Evolutionary conservation across 305 asterid species (phyloP), one percentile per base, ranked within the genome.

Genomic region (Rubia occidens): DNA sequence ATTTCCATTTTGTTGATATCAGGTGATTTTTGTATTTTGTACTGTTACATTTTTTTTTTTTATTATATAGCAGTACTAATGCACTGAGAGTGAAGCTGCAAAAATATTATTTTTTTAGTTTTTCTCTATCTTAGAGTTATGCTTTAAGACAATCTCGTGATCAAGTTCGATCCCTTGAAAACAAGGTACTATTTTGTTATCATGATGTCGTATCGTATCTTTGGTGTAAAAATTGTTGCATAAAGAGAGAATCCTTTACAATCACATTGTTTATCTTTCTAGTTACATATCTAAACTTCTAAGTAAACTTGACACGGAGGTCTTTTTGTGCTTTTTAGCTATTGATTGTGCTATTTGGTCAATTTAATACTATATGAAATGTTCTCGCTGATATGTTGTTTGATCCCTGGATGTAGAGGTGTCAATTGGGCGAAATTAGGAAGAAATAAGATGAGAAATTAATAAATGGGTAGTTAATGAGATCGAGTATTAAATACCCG

Each of bases 111-210:
- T 8, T 49, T 10, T 42, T 60, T 8, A 24, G 1, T 68, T 39
- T 11, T 45, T 60, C 72, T 66, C 78, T 62, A 72, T 82, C 68
- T 78, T 87, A 94, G 99, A 94, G 99, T 80, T 80, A 89, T 72
- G 75, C 76, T 71, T 78, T 94, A 87, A 87, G 85, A 80, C 85
- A 84, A 67, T 85, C 96, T 64, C 97, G 99, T 72, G 83, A 84
- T 68, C 90, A 78, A 80, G 96, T 89, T 66, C 88, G 82, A 63
- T 76, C 72, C 70, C 82, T 90, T 66, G 97, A 89, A 84, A 90
- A 85, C 81, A 94, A 85, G 96, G 99, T 94, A 44, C 9, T 17
- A 51, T 51, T 62, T 63, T 3, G 9, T 8, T 8, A 40, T 75
- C 75, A 44, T 21, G 3, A 59, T 66, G 58, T 15, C 54, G 9